Evolutionary conservation across 2,329 filamentous ascomycete genomes (phyloP).

Genomic region (Fusarium euwallaceae): DNA sequence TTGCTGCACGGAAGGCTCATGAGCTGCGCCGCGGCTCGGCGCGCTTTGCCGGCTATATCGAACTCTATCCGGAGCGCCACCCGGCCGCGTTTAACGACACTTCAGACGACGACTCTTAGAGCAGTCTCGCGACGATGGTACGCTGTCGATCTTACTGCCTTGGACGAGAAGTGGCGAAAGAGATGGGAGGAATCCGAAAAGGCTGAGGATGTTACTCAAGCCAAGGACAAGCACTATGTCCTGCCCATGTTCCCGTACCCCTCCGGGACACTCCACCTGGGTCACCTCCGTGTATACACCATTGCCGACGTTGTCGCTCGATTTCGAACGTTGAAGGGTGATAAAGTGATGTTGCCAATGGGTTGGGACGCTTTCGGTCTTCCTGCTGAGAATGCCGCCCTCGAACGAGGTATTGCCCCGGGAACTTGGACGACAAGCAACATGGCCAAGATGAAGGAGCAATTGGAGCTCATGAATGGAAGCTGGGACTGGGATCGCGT

Average conservation of each 20-base stretch:
- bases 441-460: slow-evolving; percentile 86
- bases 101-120: slow-evolving; percentile 11
- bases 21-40: slow-evolving; percentile 41
- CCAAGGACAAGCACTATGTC: slow-evolving; percentile 71
- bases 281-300: slow-evolving; percentile 89
- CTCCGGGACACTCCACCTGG: slow-evolving; percentile 87
- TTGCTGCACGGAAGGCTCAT: slow-evolving; percentile 47
- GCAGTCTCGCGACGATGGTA: slow-evolving; percentile 51
- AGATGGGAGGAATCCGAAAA: slow-evolving; percentile 54
- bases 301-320: slow-evolving; percentile 89
- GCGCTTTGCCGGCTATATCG: slow-evolving; percentile 22
- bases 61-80: slow-evolving; percentile 25
- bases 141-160: slow-evolving; percentile 60
- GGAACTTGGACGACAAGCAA: slow-evolving; percentile 84
- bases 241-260: slow-evolving; percentile 96
- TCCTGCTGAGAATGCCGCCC: slow-evolving; percentile 91
- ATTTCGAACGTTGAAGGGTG: slow-evolving; percentile 80
- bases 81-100: slow-evolving; percentile 31
- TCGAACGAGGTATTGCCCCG: slow-evolving; percentile 83
- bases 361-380: slow-evolving; percentile 95
- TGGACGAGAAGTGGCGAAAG: slow-evolving; percentile 66
- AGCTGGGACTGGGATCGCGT: slow-evolving; percentile 87
- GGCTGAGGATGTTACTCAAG: slow-evolving; percentile 18
- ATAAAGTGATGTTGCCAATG: slow-evolving; percentile 86
- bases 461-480: slow-evolving; percentile 83